Percentiles rank a stretch among this genome's conserved stretches.
These are phyloP conservation scores for Epichloe sibirici DNA, from an alignment of 2,329 filamentous ascomycete species.

Conservation along the genomic window DNA sequence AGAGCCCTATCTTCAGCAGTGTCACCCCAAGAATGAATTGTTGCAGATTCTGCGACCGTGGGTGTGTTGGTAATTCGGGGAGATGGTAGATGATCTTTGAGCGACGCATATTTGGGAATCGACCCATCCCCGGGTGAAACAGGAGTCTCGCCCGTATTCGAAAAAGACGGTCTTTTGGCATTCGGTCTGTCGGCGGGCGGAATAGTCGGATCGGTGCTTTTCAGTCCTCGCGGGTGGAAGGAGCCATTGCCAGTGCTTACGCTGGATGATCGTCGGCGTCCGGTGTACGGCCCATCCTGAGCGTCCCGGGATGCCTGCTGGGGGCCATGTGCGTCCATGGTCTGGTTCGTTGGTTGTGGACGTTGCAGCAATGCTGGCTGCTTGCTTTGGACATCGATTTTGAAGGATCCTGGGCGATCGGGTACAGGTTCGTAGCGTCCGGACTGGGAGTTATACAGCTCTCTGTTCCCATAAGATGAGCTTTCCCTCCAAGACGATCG, in stretches of 20 bases:
- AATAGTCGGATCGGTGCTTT: slow-evolving; percentile 29
- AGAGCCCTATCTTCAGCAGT: slow-evolving; percentile 19
- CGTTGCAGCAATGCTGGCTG: slow-evolving; percentile 73
- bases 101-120: slow-evolving; percentile 10
- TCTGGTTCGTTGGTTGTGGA: slow-evolving; percentile 49
- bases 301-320: slow-evolving; percentile 68
- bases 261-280: slow-evolving; percentile 79
- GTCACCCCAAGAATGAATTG: slow-evolving; percentile 21
- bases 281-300: slow-evolving; percentile 56
- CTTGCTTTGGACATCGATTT: slow-evolving; percentile 53
- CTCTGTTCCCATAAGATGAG: slow-evolving; percentile 47
- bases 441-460: slow-evolving; percentile 91
- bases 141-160: slow-evolving; percentile 38
- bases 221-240: slow-evolving; percentile 45
- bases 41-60: slow-evolving; percentile 29
- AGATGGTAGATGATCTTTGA: slow-evolving; percentile 16
- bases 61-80: slow-evolving; percentile 26
- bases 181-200: slow-evolving; percentile 30
- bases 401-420: slow-evolving; percentile 60
- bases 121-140: slow-evolving; percentile 26
- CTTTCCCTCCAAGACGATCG: slow-evolving; percentile 71
- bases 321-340: slow-evolving; percentile 72
- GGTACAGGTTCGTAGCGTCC: slow-evolving; percentile 82
- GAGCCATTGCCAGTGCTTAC: slow-evolving; percentile 76
- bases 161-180: slow-evolving; percentile 35